Base-by-base conservation (phyloP, 2,329 filamentous ascomycete genomes). In the Amesomyces nigricolor region DNA sequence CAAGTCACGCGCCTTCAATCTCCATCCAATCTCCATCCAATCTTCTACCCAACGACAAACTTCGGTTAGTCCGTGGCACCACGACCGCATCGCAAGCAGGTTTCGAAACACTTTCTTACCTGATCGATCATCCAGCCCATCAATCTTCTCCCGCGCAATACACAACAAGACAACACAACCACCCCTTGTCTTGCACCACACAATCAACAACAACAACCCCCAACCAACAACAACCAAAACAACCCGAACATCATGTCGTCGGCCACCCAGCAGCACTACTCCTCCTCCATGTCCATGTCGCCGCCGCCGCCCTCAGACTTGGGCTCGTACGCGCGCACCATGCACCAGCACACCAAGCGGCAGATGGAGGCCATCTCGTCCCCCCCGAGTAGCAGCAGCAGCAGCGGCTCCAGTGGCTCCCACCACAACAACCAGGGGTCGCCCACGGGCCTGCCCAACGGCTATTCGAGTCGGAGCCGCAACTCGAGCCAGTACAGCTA, bases 321-420 rank as follows among this genome's bases (percentile, higher is more conserved):
- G 7, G 63, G 65, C 5, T 67, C 69, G 3, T 87, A 87, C 63
- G 72, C 82, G 13, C 77, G 76, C 57, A 79, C 75, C 54, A 86
- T 87, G 79, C 80, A 82, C 65, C 75, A 79, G 53, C 81, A 86
- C 71, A 86, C 83, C 58, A 83, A 82, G 73, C 74, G 77, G 54
- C 83, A 85, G 67, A 84, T 87, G 80, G 81, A 86, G 58, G 73
- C 74, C 7, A 75, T 75, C n/a, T 72, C 74, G 11, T 73, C 75
- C 4, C 73, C 75, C 10, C 73, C 77, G 1, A 35, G 46, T 10
- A 51, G 43, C 16, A 39, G 51, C n/a, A 47, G 38, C 38, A 50
- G 6, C 37, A 19, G 17, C 37, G 29, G 47, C 47, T 17, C 16
- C 38, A 11, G 16, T 37, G 32, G 6, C 22, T 26, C 22, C 32